Conservation (phyloP, 2,329 filamentous ascomycete species). For the Tothia fuscella region DNA sequence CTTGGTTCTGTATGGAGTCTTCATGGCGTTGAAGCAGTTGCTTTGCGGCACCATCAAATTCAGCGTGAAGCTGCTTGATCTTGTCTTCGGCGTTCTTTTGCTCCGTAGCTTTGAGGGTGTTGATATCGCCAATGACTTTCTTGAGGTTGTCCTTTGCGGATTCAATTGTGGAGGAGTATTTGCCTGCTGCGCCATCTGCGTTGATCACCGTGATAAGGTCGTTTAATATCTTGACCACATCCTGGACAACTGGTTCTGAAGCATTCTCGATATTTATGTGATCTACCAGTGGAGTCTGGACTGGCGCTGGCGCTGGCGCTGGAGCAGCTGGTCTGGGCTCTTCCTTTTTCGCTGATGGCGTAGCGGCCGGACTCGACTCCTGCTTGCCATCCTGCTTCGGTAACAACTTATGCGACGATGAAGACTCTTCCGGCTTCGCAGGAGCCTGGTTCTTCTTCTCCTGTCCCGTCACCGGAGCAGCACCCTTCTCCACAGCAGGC, state of each 20-base stretch:
- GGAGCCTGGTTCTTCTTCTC: constrained; percentile 22
- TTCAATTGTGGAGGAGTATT: constrained; percentile 64
- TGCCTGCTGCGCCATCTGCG: constrained; percentile 64
- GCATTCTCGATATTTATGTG: constrained; percentile 63
- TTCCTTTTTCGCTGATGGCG: constrained; percentile 12
- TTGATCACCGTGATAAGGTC: constrained; percentile 91
- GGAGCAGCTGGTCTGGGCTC: constrained; percentile 8
- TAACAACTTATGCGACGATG: constrained; percentile 15
- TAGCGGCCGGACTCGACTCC: constrained; percentile 7
- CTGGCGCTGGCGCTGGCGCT: constrained; percentile 15
- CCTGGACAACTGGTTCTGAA: constrained; percentile 78
- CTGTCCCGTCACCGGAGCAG: constrained; percentile 19
- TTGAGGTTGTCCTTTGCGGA: constrained; percentile 77
- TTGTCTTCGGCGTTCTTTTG: constrained; percentile 62
- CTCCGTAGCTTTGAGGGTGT: constrained; percentile 55
- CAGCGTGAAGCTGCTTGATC: constrained; percentile 56
- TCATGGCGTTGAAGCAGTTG: constrained; percentile 86
- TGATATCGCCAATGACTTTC: constrained; percentile 69
- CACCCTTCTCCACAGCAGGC: constrained; percentile 4
- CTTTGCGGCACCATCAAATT: constrained; percentile 78
- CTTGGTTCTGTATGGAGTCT: constrained; percentile 66
- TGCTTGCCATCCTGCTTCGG: constrained; percentile 20
- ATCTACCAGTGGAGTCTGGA: constrained; percentile 49
- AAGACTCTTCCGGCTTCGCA: constrained; percentile 19
- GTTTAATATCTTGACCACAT: constrained; percentile 90